Percentiles rank a stretch among this genome's conserved stretches.
These are phyloP conservation scores for Aspergillus avenaceus DNA, from an alignment of 495 filamentous ascomycete genomes.

Conservation along the genomic window DNA sequence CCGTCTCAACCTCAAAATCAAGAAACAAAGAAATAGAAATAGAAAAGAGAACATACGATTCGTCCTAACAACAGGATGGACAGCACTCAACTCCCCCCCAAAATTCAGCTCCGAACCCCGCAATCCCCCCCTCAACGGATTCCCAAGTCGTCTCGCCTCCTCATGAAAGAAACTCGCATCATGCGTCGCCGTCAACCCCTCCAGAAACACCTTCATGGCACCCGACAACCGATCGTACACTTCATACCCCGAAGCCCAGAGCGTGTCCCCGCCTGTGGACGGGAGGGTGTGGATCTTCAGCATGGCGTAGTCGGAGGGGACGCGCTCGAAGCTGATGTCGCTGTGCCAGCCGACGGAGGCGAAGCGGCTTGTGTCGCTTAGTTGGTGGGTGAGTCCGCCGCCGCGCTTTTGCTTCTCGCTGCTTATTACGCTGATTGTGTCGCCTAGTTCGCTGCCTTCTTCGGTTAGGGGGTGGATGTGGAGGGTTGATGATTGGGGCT, in stretches of 20 bases:
- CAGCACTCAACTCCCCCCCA: constrained; percentile 54
- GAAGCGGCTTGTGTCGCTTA: constrained; percentile 28
- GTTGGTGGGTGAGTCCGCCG: constrained; percentile 32
- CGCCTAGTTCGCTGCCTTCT: constrained; percentile 33
- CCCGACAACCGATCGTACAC: constrained; percentile 66
- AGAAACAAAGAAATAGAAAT: not conserved
- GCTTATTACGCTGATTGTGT: constrained; percentile 37
- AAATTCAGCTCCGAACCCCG: constrained; percentile 54
- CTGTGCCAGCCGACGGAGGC: constrained; percentile 56
- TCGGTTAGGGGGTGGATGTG: constrained; percentile 63
- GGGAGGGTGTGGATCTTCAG: constrained; percentile 60
- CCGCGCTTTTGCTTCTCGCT: constrained; percentile 35
- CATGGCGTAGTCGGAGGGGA: constrained; percentile 62
- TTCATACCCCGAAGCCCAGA: constrained; percentile 40
- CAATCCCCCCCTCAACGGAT: constrained; percentile 20
- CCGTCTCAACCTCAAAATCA: no score
- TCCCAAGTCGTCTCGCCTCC: constrained; percentile 19
- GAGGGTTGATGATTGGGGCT: constrained; percentile 52
- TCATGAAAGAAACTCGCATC: constrained; percentile 49
- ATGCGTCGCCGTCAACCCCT: constrained; percentile 61
- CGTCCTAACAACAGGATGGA: constrained; percentile 70
- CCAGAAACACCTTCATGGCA: constrained; percentile 59
- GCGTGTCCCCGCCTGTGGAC: constrained; percentile 63
- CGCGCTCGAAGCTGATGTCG: constrained; percentile 66
- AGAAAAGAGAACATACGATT: constrained; percentile 48